Conservation (phyloP, 352 stramenopile species). For the Phytophthora fragariae region DNA sequence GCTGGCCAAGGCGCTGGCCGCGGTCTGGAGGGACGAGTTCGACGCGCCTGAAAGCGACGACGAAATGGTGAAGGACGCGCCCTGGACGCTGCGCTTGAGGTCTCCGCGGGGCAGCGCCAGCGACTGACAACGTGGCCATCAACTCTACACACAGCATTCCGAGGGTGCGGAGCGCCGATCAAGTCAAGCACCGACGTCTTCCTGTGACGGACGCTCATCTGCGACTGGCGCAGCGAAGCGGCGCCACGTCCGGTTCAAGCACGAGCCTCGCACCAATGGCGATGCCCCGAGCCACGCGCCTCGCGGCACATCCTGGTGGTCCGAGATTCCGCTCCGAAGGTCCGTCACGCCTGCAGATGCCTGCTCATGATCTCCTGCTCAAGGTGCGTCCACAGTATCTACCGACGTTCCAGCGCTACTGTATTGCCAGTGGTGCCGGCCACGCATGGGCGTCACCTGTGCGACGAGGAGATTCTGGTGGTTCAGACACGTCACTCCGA, state of each 20-base stretch:
- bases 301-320: background rate
- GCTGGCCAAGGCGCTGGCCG: slow-evolving; percentile 32
- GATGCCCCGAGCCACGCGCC: slow-evolving; percentile 3
- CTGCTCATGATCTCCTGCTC: too few species aligned
- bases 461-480: background rate
- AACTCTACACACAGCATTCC: too few species aligned
- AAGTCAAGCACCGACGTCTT: background rate
- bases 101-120: slow-evolving; percentile 4
- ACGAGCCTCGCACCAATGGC: slow-evolving; percentile 21
- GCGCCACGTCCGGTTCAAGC: slow-evolving; percentile 7
- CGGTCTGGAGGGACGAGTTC: slow-evolving; percentile 20
- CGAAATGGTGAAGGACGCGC: slow-evolving; percentile 8
- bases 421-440: background rate
- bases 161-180: background rate
- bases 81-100: slow-evolving; percentile 20
- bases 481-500: slow-evolving; percentile 16
- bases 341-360: background rate
- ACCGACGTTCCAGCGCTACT: too few species aligned
- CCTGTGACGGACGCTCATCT: background rate
- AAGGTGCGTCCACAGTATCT: too few species aligned
- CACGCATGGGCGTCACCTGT: background rate
- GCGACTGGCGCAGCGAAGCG: slow-evolving; percentile 2
- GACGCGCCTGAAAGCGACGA: slow-evolving; percentile 10
- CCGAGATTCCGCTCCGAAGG: slow-evolving; percentile 5
- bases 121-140: slow-evolving; percentile 3